Evolutionary conservation across 148 eudicot genomes (phyloP), one percentile per base, ranked within the genome.

Genomic region (Chenopodium album): DNA sequence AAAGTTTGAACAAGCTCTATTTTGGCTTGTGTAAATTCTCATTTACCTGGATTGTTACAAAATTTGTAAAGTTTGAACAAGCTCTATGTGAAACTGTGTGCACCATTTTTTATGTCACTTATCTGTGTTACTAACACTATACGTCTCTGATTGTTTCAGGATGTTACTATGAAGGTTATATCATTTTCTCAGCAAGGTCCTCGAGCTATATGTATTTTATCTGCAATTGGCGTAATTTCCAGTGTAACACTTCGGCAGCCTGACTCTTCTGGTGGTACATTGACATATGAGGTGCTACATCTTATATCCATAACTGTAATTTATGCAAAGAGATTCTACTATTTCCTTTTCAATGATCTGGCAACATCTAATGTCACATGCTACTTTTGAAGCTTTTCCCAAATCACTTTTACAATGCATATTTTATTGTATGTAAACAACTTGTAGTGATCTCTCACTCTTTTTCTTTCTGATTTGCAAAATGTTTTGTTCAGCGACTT

Each of bases 181-280:
- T 97, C 99, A 62, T 97, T 97, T 83, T 97, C 98, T 77, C 99
- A 96, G 85, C 99, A 96, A 91, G 98, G 98, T 20, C 96, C 98
- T 65, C 91, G 94, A 60, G 97, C 99, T 59, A 92, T 97, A 69
- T 97, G 99, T 88, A 90, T 97, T 80, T 90, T 97, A 63, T 97
- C 99, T 63, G 99, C 99, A 75, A 94, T 83, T 78, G 99, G 99
- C 56, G 88, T 89, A 50, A 89, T 97, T 90, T 94, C 97, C 46
- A 97, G 96, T 74, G 99, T 97, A 77, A 94, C 99, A 59, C 97
- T 97, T 76, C 97, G 96, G 22, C 99, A 97, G 79, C 93, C 99
- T 60, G 95, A 92, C 88, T 90, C 98, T 59, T 97, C 99, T 46
- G 99, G 99, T 78, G 99, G 99, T 74, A 97, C 98, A 78, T 85